Evolutionary conservation across 2,329 filamentous ascomycete species (phyloP), one percentile per base, ranked within the genome.

Genomic region (Fusarium incarnatum): DNA sequence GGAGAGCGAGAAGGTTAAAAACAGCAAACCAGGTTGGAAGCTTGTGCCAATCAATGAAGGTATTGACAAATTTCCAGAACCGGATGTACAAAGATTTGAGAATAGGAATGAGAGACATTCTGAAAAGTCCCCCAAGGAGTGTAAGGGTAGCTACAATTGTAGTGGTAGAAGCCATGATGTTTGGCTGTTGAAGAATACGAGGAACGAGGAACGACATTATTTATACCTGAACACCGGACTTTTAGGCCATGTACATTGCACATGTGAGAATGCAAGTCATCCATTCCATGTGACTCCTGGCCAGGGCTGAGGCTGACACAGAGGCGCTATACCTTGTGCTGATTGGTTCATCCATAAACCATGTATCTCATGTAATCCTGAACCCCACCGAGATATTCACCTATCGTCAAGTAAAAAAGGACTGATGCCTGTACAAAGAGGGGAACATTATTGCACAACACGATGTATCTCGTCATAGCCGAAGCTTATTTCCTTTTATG

Each of bases 1-100:
- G 65, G 25, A 68, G 49, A 13, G 65, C 65, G 8, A 68, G 65
- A 1, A 68, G 53, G 9, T 68, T 68, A 13, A 68, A 66, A 12
- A 69, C 54, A 1, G 59, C 65, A 1, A 69, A 37, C 65, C 65
- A 68, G 1, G 65, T 64, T 2, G 65, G 60, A 1, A 68, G 65
- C 0, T 48, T 68, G 13, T 69, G 65, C 65, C 65, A 68, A 8
- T 65, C 22, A 13, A 68, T 20, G 11, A 68, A 65, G 0, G 10
- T 2, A 5, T 68, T 68, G 6, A 65, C 28, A 1, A 46, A 1
- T 22, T 68, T 68, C 65, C 65, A 68, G 8, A 68, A 48, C 13
- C 41, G 32, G 10, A 68, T 69, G 6, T 59, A 68, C 1, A 69
- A 9, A 1, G 34, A 55, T 10, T 68, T 69, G 18, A 68, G 13